These are phyloP conservation scores for Pyronema omphalodes DNA, from an alignment of 495 filamentous ascomycete genomes.

Conservation along the genomic window DNA sequence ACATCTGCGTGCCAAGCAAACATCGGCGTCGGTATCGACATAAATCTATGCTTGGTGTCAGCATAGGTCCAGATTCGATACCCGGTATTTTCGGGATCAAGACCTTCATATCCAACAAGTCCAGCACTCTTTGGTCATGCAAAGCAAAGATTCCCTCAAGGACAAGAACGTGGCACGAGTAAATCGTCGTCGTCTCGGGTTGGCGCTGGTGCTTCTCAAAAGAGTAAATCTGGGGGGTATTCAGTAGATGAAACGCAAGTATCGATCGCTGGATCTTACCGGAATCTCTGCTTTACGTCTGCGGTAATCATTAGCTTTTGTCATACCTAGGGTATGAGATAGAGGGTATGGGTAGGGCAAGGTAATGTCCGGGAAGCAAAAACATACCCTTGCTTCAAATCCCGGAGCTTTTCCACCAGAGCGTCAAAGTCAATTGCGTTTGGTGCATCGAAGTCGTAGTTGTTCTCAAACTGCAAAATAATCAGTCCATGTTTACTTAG, in stretches of 20 bases:
- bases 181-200: slow-evolving; percentile 63
- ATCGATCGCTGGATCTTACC: slow-evolving; percentile 11
- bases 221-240: slow-evolving; percentile 44
- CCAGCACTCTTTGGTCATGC: slow-evolving; percentile 69
- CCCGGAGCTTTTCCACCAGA: slow-evolving; percentile 58
- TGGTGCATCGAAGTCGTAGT: slow-evolving; percentile 91
- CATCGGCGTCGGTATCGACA: slow-evolving; percentile 86
- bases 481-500: too few relatives aligned
- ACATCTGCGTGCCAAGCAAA: slow-evolving; percentile 85
- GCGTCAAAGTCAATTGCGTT: slow-evolving; percentile 89
- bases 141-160: slow-evolving; percentile 91
- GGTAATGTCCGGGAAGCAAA: background rate
- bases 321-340: background rate
- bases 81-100: background rate
- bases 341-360: background rate
- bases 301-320: slow-evolving; percentile 4
- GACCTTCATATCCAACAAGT: slow-evolving; percentile 82
- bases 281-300: slow-evolving; percentile 89
- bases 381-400: slow-evolving; percentile 77
- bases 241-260: background rate
- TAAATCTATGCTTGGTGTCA: slow-evolving; percentile 45
- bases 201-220: slow-evolving; percentile 80
- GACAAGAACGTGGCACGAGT: slow-evolving; percentile 89
- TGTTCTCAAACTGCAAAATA: slow-evolving; percentile 42
- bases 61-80: background rate